Base-by-base conservation (phyloP, 2,329 filamentous ascomycete genomes). In the Clonostachys byssicola region DNA sequence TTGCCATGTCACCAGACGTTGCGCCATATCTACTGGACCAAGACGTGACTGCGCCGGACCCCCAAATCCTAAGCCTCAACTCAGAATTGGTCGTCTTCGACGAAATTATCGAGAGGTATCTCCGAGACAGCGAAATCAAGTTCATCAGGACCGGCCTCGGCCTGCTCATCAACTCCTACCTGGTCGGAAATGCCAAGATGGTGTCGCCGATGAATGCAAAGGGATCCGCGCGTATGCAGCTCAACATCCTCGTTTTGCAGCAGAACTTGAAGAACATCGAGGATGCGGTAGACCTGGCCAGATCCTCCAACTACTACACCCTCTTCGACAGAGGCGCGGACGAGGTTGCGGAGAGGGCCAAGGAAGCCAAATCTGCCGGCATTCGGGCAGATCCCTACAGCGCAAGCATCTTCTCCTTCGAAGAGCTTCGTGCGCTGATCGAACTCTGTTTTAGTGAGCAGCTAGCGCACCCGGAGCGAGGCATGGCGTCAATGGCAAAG, bases 251-350 rank as follows among this genome's bases (percentile, higher is more conserved):
- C 20, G 94, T 99, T 39, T 74, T 99, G 45, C 92, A 97, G 68
- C 94, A 99, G 63, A 96, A 96, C 59, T 81, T 99, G 47, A 96
- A 96, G 72, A 95, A 95, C 55, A 85, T 99, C 46, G 90, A 94
- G 65, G 75, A 80, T 3, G 79, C 78, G 9, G 85, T 88, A 4
- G 76, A 80, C 48, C 72, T 92, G 30, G 73, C 75, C 5, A 72
- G 80, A 35, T 80, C 85, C 1, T 77, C 81, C 17, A 76, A 80
- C 49, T 92, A 87, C 68, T 92, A 84, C 59, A 75, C 78, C 17
- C 64, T 92, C 36, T 90, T 88, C 57, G 77, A 78, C 40, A 68
- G 72, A 41, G 87, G 87, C 0, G 72, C 83, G 0, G 85, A 88
- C 43, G 78, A 73, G 10, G 81, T 90, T 47, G 72, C 90, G 3